These are phyloP conservation scores for Pichia californica DNA, from an alignment of 805 yeast species.

Conservation along the genomic window DNA sequence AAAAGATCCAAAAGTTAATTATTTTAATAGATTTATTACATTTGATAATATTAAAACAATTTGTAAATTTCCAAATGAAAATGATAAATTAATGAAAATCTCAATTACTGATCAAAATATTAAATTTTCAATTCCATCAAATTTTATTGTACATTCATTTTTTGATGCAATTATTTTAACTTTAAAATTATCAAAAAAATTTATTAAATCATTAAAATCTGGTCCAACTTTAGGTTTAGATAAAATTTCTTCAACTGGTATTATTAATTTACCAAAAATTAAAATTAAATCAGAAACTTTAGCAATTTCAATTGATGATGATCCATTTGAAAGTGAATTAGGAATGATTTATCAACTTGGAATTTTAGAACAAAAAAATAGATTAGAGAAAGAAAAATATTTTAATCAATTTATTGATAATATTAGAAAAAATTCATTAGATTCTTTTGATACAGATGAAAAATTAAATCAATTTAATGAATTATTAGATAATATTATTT, in stretches of 20 bases:
- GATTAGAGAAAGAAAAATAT: constrained; percentile 34
- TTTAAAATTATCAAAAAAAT: constrained; percentile 59
- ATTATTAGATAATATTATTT: background rate
- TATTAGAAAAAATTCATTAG: background rate
- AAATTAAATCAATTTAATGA: background rate
- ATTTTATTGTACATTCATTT: constrained; percentile 68
- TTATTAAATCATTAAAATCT: constrained; percentile 41
- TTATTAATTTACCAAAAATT: constrained; percentile 35
- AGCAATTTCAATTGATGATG: constrained; percentile 50
- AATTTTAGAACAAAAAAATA: constrained; percentile 45
- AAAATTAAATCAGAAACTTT: constrained; percentile 36
- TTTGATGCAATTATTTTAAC: constrained; percentile 71
- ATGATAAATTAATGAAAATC: constrained; percentile 2
- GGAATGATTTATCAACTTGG: constrained; percentile 54
- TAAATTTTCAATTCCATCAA: constrained; percentile 60
- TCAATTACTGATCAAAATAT: constrained; percentile 30
- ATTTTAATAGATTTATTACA: constrained; percentile 8
- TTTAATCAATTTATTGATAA: constrained; percentile 11
- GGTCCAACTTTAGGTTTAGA: constrained; percentile 1
- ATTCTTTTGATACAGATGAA: background rate
- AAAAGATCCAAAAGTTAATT: background rate
- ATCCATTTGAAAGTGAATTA: constrained; percentile 59
- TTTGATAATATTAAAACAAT: constrained; percentile 12
- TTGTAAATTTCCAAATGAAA: constrained; percentile 2
- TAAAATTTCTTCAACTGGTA: constrained; percentile 2